Base-by-base conservation (phyloP, 306 rosid genomes). In the Gillenia trifoliata region DNA sequence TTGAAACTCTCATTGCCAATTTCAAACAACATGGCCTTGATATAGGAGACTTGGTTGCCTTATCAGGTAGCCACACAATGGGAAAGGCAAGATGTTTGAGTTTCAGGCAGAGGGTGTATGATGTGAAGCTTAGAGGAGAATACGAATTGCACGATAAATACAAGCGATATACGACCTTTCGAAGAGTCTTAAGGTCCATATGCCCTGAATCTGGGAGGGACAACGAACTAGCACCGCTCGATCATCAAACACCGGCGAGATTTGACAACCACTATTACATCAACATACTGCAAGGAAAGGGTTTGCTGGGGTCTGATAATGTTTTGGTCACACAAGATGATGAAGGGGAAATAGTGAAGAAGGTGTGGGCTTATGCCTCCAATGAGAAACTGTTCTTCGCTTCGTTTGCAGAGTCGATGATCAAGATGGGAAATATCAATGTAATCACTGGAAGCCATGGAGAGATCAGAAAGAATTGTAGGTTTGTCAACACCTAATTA, bases 61-160 rank as follows among this genome's bases (percentile, higher is more conserved):
- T 93, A 55, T 93, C 98, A 70, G 98, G 97, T 38, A 86, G 98
- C 78, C 98, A 93, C 80, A 91, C 98, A 36, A 83, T 93, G 25
- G 98, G 98, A 77, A 86, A 84, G 79, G 96, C 97, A 72, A 89
- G 90, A 68, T 93, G 98, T 79, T 0, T 80, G 52, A 93, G 86
- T 75, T 89, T 93, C 86, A 81, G 89, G 64, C 89, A 93, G 73
- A 84, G 97, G 59, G 72, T 83, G 30, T 86, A 93, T 61, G 91
- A 93, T 28, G 17, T 79, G 25, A 72, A 78, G 16, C 64, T 33
- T 3, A 86, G 74, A 64, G 81, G 69, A 47, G n/a, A 52, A 64
- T 56, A 88, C 2, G 76, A 81, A 70, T 4, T 70, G 36, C 26
- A 77, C 62, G 96, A 93, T 60, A 91, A 60, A 64, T 91, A 88